Percentiles rank a stretch among this genome's conserved stretches.
These are phyloP conservation scores for Talaromyces sp. DNA, from an alignment of 2,329 filamentous ascomycete species.

Conservation along the genomic window DNA sequence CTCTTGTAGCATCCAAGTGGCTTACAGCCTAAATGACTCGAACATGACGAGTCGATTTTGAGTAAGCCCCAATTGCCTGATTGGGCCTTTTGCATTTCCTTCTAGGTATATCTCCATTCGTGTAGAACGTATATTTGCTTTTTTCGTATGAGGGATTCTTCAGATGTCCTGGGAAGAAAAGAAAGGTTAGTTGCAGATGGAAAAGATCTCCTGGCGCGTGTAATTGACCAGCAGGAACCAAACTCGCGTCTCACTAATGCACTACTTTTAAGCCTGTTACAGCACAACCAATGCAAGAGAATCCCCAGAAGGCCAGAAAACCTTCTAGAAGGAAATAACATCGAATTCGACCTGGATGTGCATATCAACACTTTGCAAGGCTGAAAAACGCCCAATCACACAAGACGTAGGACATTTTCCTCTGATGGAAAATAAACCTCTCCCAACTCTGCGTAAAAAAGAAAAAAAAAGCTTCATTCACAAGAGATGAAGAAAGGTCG, in stretches of 20 bases:
- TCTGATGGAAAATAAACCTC: background rate
- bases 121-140: background rate
- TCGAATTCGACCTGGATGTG: background rate
- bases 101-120: slow-evolving; percentile 2
- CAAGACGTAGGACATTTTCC: background rate
- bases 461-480: background rate
- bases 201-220: background rate
- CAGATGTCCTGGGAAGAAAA: background rate
- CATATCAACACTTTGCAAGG: background rate
- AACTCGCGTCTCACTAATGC: background rate
- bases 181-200: background rate
- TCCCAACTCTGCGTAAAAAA: background rate
- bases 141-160: background rate
- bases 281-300: background rate
- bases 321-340: slow-evolving; percentile 5
- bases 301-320: background rate
- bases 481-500: background rate
- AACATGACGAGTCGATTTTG: background rate
- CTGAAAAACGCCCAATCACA: background rate
- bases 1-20: background rate
- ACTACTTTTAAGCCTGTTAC: background rate
- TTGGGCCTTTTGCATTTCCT: background rate
- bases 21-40: background rate
- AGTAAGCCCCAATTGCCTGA: background rate
- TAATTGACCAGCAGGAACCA: background rate